Evolutionary conservation across 192 early-diverging fungal genomes (phyloP).

Genomic region (Rhizoclosmatium sp.): DNA sequence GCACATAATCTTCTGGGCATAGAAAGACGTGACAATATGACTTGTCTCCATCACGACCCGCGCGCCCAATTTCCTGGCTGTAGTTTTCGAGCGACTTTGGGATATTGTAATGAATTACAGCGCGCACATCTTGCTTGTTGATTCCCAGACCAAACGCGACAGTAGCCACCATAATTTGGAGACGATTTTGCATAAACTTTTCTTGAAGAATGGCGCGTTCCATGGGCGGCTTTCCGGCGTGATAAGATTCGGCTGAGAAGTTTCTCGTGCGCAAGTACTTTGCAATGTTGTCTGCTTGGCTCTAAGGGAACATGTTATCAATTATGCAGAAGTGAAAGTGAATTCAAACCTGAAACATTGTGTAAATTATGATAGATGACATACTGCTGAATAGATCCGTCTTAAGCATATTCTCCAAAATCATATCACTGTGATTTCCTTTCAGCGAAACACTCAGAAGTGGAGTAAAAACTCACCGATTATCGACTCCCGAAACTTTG

Average conservation of each 20-base stretch:
- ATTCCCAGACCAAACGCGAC: constrained; percentile 97
- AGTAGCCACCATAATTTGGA: constrained; percentile 85
- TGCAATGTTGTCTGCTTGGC: constrained; percentile 73
- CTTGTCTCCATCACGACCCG: constrained; percentile 52
- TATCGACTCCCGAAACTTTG: constrained; percentile 41
- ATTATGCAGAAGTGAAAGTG: not conserved
- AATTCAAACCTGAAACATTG: constrained; percentile 56
- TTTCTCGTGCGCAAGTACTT: constrained; percentile 70
- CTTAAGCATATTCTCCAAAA: constrained; percentile 62
- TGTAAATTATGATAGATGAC: constrained; percentile 74
- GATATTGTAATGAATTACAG: constrained; percentile 86
- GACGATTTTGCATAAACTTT: constrained; percentile 65
- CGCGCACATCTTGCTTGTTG: constrained; percentile 89
- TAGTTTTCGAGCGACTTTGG: constrained; percentile 90
- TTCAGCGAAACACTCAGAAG: not conserved
- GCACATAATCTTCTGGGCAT: constrained; percentile 49
- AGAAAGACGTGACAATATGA: constrained; percentile 47
- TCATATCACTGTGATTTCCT: constrained; percentile 50
- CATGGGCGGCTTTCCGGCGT: constrained; percentile 70
- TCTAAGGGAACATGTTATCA: constrained; percentile 49
- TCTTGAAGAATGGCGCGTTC: constrained; percentile 72
- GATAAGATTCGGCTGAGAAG: constrained; percentile 78
- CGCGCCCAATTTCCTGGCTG: constrained; percentile 63
- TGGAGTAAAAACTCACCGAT: not conserved
- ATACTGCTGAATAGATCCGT: constrained; percentile 59